phyloP scores from a whole-genome alignment of 1,284 basidiomycete species.

The Termitomyces sp. region DNA sequence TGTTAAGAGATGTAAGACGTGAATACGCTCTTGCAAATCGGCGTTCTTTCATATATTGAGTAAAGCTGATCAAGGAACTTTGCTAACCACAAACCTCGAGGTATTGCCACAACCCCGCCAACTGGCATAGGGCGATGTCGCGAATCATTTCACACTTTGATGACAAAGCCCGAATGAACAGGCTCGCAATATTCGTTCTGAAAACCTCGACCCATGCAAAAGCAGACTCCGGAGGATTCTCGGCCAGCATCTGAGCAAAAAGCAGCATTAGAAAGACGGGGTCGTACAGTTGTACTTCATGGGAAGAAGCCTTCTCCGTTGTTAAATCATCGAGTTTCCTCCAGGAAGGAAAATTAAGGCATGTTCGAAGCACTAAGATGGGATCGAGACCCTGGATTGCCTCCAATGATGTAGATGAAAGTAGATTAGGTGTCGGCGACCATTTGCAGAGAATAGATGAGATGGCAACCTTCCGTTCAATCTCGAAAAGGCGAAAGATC shows the following conservation, averaged over 20 bases:
- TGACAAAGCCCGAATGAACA: conserved; percentile 73
- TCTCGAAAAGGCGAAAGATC: conserved; percentile 78
- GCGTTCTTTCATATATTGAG: conserved; percentile 35
- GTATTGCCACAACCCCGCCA: conserved; percentile 47
- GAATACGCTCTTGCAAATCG: conserved; percentile 77
- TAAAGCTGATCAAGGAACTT: conserved; percentile 8
- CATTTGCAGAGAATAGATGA: conserved; percentile 57
- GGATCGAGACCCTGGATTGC: conserved; percentile 71
- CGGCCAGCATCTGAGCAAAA: conserved; percentile 57
- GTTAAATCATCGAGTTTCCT: conserved; percentile 37
- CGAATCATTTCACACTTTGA: conserved; percentile 61
- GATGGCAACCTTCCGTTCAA: conserved; percentile 61
- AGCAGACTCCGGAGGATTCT: conserved; percentile 52
- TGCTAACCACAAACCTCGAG: conserved; percentile 43
- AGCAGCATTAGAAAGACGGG: conserved; percentile 75
- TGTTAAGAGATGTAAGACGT: conserved; percentile 73
- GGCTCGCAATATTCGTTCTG: conserved; percentile 72
- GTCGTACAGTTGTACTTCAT: conserved; percentile 63
- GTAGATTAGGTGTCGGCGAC: conserved; percentile 43
- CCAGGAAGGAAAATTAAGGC: conserved; percentile 66
- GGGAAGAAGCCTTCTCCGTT: conserved; percentile 15
- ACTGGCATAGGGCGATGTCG: conserved; percentile 47
- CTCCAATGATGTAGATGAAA: conserved; percentile 50
- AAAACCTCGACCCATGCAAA: conserved; percentile 84
- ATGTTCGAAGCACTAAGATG: conserved; percentile 65